Conservation (phyloP, 192 early-diverging fungal genomes). For the Podila horticola region DNA sequence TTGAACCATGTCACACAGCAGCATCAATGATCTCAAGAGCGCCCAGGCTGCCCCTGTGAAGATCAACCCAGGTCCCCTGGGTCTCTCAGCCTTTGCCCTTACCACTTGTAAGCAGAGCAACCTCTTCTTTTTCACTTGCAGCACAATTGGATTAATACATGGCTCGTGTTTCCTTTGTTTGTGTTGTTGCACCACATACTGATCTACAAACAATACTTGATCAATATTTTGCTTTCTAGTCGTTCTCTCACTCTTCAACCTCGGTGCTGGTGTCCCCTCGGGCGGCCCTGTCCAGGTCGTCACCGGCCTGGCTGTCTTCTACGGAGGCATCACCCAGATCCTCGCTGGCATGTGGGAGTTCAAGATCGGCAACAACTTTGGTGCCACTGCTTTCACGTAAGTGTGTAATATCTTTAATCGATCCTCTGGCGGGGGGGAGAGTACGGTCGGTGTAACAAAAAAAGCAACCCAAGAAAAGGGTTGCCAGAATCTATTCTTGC, state of each 20-base stretch:
- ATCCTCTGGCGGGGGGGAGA: neutral
- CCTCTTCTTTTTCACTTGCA: slow-evolving; percentile 26
- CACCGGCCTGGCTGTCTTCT: slow-evolving; percentile 74
- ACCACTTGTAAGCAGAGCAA: slow-evolving; percentile 58
- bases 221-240: slow-evolving; percentile 34
- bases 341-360: slow-evolving; percentile 90
- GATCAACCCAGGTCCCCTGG: slow-evolving; percentile 72
- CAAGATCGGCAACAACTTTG: slow-evolving; percentile 81
- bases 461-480: neutral
- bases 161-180: neutral
- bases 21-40: slow-evolving; percentile 18
- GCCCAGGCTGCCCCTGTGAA: slow-evolving; percentile 46
- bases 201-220: no score
- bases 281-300: slow-evolving; percentile 66
- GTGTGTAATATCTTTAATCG: neutral
- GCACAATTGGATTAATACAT: neutral
- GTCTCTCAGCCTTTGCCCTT: slow-evolving; percentile 68
- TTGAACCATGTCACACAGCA: neutral
- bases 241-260: slow-evolving; percentile 76
- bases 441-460: no score
- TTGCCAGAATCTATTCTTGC: no score
- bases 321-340: slow-evolving; percentile 80
- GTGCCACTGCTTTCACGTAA: slow-evolving; percentile 79
- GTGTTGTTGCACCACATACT: neutral
- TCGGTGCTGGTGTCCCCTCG: slow-evolving; percentile 67